Evolutionary conservation across 2,329 filamentous ascomycete genomes (phyloP).

Genomic region (Aspergillus ibericus): DNA sequence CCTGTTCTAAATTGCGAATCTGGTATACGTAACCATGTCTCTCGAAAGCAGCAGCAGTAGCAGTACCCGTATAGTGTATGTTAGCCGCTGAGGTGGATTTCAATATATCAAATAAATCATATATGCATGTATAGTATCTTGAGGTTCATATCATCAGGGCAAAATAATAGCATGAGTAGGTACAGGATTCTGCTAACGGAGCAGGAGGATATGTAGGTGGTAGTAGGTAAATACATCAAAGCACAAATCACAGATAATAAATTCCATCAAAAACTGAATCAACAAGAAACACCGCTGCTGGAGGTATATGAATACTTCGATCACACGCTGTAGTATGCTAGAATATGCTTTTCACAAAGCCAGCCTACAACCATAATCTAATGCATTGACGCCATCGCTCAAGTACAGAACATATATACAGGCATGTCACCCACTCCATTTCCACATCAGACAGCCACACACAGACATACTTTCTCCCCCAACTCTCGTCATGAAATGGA

Average conservation of each 20-base stretch:
- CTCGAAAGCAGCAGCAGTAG: no score
- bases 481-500: constrained; percentile 5
- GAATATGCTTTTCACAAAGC: background rate
- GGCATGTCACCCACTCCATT: constrained; percentile 3
- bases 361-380: background rate
- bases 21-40: no score
- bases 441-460: background rate
- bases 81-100: no score
- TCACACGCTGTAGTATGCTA: background rate
- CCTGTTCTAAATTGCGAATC: no score
- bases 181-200: no score
- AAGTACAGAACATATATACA: constrained; percentile 3
- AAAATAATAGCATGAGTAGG: no score
- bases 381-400: background rate
- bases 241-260: background rate
- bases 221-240: no score
- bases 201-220: no score
- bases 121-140: no score
- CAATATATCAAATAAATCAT: no score
- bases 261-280: background rate
- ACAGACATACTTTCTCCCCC: background rate
- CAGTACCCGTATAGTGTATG: no score
- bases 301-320: background rate
- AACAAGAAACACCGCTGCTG: background rate
- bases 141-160: no score